Evolutionary conservation across 129 eudicot species (phyloP).

Genomic region (Tagetes patula): DNA sequence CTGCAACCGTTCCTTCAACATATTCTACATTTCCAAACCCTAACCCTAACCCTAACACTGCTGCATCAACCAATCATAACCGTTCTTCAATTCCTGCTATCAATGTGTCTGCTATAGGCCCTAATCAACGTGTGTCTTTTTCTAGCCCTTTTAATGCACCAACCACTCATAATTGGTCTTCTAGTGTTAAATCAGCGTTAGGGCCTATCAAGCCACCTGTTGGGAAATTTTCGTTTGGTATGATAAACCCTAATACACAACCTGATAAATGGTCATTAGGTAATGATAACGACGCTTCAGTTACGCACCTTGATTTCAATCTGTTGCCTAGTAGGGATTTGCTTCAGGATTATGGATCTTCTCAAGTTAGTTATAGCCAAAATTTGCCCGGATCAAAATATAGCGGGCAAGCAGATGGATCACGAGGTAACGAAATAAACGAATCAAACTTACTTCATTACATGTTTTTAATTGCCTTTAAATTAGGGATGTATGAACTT

Average conservation of each 20-base stretch:
- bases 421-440: slow-evolving; percentile 30
- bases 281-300: slow-evolving; percentile 19
- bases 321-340: slow-evolving; percentile 33
- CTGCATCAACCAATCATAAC: neutral
- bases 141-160: neutral
- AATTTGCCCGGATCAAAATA: slow-evolving; percentile 47
- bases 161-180: neutral
- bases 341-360: slow-evolving; percentile 32
- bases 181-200: slow-evolving; percentile 27
- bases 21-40: neutral
- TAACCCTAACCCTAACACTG: neutral
- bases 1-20: slow-evolving; percentile 13
- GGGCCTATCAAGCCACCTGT: slow-evolving; percentile 14
- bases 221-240: slow-evolving; percentile 5
- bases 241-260: neutral
- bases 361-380: slow-evolving; percentile 54
- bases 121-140: slow-evolving; percentile 1
- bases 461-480: neutral
- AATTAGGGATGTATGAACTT: slow-evolving; percentile 1
- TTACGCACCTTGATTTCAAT: slow-evolving; percentile 34
- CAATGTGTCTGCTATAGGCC: neutral
- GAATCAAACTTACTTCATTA: neutral
- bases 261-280: neutral
- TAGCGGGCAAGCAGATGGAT: slow-evolving; percentile 33
- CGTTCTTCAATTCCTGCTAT: neutral